These are phyloP conservation scores for Colletotrichum aenigma DNA, from an alignment of 2,329 filamentous ascomycete species.

Conservation along the genomic window DNA sequence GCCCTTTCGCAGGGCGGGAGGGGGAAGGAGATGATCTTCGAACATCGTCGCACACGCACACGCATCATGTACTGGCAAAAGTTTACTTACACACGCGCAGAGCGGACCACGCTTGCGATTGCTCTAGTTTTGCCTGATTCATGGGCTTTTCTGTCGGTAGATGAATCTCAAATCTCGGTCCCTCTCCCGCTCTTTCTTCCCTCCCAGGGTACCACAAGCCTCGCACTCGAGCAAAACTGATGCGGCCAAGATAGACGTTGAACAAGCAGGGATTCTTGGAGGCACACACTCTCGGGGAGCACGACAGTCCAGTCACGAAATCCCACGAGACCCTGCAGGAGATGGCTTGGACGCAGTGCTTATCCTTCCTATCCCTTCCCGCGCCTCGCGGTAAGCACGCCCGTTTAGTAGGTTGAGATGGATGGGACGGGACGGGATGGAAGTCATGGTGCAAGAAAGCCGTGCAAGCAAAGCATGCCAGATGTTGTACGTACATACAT, in stretches of 20 bases:
- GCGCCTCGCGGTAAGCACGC: not conserved
- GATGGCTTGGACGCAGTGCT: not conserved
- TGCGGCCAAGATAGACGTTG: not conserved
- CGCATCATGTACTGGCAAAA: not conserved
- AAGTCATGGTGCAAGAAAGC: not conserved
- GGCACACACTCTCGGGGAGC: not conserved
- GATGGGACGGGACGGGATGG: not conserved
- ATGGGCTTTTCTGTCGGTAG: not conserved
- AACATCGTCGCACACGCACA: not conserved
- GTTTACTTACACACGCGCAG: not conserved
- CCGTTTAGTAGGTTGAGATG: not conserved
- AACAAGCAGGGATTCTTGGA: not conserved
- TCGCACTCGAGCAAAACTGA: not conserved
- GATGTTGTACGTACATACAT: not conserved
- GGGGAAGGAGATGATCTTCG: not conserved
- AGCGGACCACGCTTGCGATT: not conserved
- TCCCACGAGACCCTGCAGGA: slow-evolving; percentile 12
- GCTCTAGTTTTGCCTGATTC: not conserved
- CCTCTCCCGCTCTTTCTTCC: not conserved
- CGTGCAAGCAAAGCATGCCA: not conserved
- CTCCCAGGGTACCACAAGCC: not conserved
- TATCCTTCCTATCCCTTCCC: not conserved
- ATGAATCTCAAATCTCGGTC: not conserved
- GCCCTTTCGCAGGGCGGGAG: not conserved
- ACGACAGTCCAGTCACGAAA: slow-evolving; percentile 1